These are phyloP conservation scores for Pythium rishiriense DNA, from an alignment of 352 stramenopile genomes.

Conservation along the genomic window DNA sequence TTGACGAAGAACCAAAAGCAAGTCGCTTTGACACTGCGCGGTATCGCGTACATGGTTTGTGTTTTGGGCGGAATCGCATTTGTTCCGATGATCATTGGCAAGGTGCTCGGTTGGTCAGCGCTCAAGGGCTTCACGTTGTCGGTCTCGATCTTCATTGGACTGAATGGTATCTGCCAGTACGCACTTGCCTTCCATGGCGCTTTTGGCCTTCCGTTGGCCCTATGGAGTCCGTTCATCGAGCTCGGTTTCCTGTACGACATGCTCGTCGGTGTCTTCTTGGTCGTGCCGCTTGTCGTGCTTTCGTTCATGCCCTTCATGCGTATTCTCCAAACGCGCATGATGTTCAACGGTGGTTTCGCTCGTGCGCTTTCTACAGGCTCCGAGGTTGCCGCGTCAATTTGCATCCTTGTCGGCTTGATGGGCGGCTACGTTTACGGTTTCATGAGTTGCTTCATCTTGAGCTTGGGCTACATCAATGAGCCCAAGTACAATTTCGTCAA, in stretches of 20 bases:
- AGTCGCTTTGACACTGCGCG: slow-evolving; percentile 53
- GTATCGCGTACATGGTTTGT: slow-evolving; percentile 73
- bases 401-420: slow-evolving; percentile 74
- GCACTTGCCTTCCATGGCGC: slow-evolving; percentile 65
- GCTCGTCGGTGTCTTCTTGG: slow-evolving; percentile 77
- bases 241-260: slow-evolving; percentile 89
- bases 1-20: slow-evolving; percentile 62
- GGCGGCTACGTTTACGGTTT: slow-evolving; percentile 80
- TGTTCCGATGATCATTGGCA: slow-evolving; percentile 54
- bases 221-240: slow-evolving; percentile 65
- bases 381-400: slow-evolving; percentile 80
- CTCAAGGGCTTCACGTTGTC: slow-evolving; percentile 72
- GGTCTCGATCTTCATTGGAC: slow-evolving; percentile 60
- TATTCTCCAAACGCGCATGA: slow-evolving; percentile 82
- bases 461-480: slow-evolving; percentile 76
- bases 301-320: slow-evolving; percentile 86
- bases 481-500: slow-evolving; percentile 74
- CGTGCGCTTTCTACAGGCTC: slow-evolving; percentile 72
- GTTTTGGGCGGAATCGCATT: slow-evolving; percentile 62
- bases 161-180: slow-evolving; percentile 78
- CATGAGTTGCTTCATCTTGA: slow-evolving; percentile 65
- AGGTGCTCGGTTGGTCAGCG: slow-evolving; percentile 55
- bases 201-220: slow-evolving; percentile 59
- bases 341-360: slow-evolving; percentile 88
- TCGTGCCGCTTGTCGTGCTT: slow-evolving; percentile 70